Conservation (phyloP, 371 early-diverging fungal genomes). For the Mortierella sp. region DNA sequence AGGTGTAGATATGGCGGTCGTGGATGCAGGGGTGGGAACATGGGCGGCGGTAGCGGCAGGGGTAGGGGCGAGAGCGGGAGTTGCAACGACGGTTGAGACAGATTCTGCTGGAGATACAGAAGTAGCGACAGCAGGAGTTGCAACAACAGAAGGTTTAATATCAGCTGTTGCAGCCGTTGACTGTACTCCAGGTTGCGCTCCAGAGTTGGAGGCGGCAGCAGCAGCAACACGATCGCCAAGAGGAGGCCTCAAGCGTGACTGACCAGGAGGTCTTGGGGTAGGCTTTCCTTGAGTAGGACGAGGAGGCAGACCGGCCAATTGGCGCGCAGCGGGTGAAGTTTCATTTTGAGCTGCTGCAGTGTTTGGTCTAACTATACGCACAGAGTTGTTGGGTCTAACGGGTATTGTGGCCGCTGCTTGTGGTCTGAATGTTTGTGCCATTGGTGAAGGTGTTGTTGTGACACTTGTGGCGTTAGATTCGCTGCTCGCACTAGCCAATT, state of each 20-base stretch:
- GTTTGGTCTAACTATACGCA: slow-evolving; percentile 4
- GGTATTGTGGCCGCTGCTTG: slow-evolving; percentile 3
- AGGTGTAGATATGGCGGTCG: slow-evolving; percentile 1
- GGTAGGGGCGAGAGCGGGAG: too few species aligned
- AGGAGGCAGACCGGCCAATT: slow-evolving; percentile 16
- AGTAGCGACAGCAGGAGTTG: background rate
- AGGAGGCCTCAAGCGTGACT: slow-evolving; percentile 47
- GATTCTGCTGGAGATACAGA: background rate
- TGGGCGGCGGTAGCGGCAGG: background rate
- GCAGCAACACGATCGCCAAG: slow-evolving; percentile 32
- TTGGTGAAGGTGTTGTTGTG: slow-evolving; percentile 11
- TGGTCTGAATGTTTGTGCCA: slow-evolving; percentile 26
- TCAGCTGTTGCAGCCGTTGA: background rate
- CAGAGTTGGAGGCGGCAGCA: slow-evolving; percentile 8
- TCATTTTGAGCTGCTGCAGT: background rate
- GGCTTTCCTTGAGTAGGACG: slow-evolving; percentile 20
- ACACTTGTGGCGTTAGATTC: background rate
- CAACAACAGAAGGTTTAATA: background rate
- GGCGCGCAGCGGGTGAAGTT: slow-evolving; percentile 18
- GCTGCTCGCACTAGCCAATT: slow-evolving; percentile 23
- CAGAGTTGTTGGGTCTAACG: slow-evolving; percentile 21
- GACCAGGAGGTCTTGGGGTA: slow-evolving; percentile 19
- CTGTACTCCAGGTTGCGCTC: background rate
- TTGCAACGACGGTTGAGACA: too few species aligned
- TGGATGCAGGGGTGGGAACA: slow-evolving; percentile 1